These are phyloP conservation scores for Sarcodon aspratus DNA, from an alignment of 768 basidiomycete genomes.

Conservation along the genomic window DNA sequence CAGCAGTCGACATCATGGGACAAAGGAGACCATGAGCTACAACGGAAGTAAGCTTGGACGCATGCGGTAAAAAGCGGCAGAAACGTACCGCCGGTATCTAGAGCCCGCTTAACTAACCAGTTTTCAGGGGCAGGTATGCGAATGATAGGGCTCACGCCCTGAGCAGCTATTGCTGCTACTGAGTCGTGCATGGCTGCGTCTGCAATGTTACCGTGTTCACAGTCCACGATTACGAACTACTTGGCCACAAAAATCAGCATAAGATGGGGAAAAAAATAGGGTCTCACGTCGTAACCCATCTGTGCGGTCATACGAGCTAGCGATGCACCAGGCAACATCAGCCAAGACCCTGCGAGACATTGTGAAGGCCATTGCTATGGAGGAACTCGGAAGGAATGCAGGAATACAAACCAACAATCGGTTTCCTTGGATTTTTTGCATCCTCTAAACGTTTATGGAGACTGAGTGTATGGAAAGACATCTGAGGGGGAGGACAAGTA, in stretches of 20 bases:
- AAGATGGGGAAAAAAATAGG: neutral
- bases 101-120: neutral
- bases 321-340: neutral
- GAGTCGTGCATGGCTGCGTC: neutral
- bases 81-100: neutral
- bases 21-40: neutral
- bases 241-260: neutral
- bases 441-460: neutral
- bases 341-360: neutral
- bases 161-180: neutral
- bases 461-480: neutral
- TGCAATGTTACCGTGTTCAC: neutral
- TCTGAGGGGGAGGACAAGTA: neutral
- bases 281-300: neutral
- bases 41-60: neutral
- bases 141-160: neutral
- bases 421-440: neutral
- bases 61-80: too few species aligned
- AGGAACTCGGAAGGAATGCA: neutral
- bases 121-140: conserved; percentile 5
- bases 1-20: neutral
- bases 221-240: neutral
- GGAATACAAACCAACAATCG: neutral
- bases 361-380: neutral
- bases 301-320: neutral